Percentiles rank a stretch among this genome's conserved stretches.
Evolutionary conservation across 192 early-diverging fungal genomes (phyloP).

Genomic region (Coemansia furcata): DNA sequence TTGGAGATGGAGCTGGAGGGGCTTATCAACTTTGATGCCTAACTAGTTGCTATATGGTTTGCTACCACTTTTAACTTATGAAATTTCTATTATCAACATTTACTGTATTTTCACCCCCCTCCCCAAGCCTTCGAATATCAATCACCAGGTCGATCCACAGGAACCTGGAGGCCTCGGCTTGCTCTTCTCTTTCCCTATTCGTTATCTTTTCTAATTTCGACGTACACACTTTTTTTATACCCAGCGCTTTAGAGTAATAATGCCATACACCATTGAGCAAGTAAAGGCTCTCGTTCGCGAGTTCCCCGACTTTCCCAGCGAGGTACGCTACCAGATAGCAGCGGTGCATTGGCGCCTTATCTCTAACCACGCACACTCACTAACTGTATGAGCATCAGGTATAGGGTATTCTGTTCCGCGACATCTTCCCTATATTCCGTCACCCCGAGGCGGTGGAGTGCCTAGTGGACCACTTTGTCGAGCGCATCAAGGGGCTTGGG

Average conservation of each 20-base stretch:
- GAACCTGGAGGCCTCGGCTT: background rate
- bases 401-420: constrained; percentile 94
- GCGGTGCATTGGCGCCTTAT: background rate
- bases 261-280: constrained; percentile 50
- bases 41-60: background rate
- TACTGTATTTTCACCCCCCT: no score
- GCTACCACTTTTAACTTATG: background rate
- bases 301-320: constrained; percentile 77
- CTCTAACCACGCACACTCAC: background rate
- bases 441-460: constrained; percentile 91
- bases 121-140: background rate
- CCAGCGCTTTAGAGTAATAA: constrained; percentile 6
- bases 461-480: constrained; percentile 81
- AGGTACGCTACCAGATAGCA: constrained; percentile 44
- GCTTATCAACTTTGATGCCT: constrained; percentile 50
- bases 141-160: no score
- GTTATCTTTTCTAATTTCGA: background rate
- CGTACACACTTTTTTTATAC: background rate
- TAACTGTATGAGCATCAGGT: background rate
- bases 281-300: constrained; percentile 52
- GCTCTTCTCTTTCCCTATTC: background rate
- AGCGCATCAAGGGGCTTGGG: constrained; percentile 67
- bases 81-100: background rate
- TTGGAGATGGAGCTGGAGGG: constrained; percentile 50
- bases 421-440: constrained; percentile 97